Evolutionary conservation across 768 basidiomycete genomes (phyloP).

Genomic region (Chlorophyllum brunneum): DNA sequence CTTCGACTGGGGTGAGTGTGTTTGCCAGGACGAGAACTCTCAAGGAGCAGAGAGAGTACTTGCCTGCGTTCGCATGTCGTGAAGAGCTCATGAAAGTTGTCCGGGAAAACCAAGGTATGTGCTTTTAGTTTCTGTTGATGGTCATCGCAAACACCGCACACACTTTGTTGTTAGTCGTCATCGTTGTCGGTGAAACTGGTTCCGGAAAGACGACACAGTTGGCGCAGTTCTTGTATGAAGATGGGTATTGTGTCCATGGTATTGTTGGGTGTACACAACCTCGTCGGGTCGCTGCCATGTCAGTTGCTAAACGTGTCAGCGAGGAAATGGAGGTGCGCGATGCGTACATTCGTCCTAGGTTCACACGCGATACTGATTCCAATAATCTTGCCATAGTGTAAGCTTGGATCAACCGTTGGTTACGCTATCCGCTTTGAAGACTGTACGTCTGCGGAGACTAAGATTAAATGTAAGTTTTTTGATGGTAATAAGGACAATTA

Average conservation of each 20-base stretch:
- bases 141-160: slow-evolving; percentile 7
- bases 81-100: slow-evolving; percentile 87
- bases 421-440: slow-evolving; percentile 99
- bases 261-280: slow-evolving; percentile 98
- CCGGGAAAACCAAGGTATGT: slow-evolving; percentile 91
- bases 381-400: slow-evolving; percentile 59
- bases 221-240: slow-evolving; percentile 93
- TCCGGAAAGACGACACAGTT: slow-evolving; percentile 99
- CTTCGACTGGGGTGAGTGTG: slow-evolving; percentile 68
- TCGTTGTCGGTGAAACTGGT: slow-evolving; percentile 99
- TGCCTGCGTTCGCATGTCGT: slow-evolving; percentile 96
- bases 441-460: slow-evolving; percentile 90
- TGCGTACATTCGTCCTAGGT: neutral
- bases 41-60: slow-evolving; percentile 93
- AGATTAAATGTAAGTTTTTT: slow-evolving; percentile 82
- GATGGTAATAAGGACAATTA: neutral
- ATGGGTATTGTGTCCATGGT: slow-evolving; percentile 88
- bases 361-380: slow-evolving; percentile 3
- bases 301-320: slow-evolving; percentile 98
- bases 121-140: neutral
- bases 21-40: slow-evolving; percentile 82
- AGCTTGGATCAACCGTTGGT: slow-evolving; percentile 87
- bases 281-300: slow-evolving; percentile 98
- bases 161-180: slow-evolving; percentile 55
- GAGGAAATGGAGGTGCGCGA: slow-evolving; percentile 93